These are phyloP conservation scores for Haplosporangium sp. DNA, from an alignment of 371 early-diverging fungal genomes.

Conservation along the genomic window DNA sequence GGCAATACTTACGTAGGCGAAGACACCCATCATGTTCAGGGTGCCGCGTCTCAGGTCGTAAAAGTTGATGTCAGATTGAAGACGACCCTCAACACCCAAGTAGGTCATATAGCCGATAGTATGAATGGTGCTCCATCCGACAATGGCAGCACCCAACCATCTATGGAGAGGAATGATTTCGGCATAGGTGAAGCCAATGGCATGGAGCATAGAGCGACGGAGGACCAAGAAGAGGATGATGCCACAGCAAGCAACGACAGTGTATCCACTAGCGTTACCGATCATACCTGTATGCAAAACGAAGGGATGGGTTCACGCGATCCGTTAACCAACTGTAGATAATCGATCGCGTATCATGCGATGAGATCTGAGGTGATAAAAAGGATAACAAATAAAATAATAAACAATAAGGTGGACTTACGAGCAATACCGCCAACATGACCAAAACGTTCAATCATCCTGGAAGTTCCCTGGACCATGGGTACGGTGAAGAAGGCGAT, in stretches of 20 bases:
- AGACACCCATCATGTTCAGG: constrained; percentile 51
- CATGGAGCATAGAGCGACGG: constrained; percentile 54
- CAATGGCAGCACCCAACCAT: constrained; percentile 49
- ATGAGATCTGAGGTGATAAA: too few relatives aligned
- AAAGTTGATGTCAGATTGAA: constrained; percentile 28
- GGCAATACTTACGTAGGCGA: constrained; percentile 38
- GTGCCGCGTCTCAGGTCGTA: constrained; percentile 32
- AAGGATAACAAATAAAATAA: too few relatives aligned
- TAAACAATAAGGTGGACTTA: too few relatives aligned
- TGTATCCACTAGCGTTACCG: constrained; percentile 37
- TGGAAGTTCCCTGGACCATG: constrained; percentile 9
- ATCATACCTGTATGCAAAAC: too few relatives aligned
- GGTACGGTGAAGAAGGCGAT: constrained; percentile 34
- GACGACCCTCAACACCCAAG: constrained; percentile 8
- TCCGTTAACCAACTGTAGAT: too few relatives aligned
- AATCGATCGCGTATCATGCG: too few relatives aligned
- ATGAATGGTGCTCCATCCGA: constrained; percentile 41
- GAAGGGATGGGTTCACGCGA: too few relatives aligned
- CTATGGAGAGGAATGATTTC: constrained; percentile 51
- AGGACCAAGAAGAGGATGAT: constrained; percentile 50
- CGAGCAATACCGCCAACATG: too few relatives aligned
- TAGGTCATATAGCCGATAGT: constrained; percentile 31
- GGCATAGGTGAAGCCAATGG: constrained; percentile 50
- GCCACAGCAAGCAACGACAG: constrained; percentile 37
- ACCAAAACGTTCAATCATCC: constrained; percentile 5